Base-by-base conservation (phyloP, 176 grass and related monocot species). In the Panicum miliaceum region DNA sequence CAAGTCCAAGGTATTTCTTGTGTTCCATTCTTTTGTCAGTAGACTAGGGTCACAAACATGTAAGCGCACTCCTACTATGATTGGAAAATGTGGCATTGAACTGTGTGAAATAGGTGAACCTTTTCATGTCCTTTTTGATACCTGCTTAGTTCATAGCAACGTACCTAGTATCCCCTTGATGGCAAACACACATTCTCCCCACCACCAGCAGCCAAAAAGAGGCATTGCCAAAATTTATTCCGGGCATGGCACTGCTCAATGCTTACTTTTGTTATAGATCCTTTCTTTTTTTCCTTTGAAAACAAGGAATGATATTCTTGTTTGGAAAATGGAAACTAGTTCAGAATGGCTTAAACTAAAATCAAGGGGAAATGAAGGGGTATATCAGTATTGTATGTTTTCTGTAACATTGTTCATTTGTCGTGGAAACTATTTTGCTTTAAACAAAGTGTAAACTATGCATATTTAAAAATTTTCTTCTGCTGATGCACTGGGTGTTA, bases 1-100 rank as follows among this genome's bases (percentile, higher is more conserved):
- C 61, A 99, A 92, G 85, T 94, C 93, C 57, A 94, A 99, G 93
- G 93, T 96, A 87, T 85, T 68, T 71, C 12, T 27, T 47, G 41
- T 80, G 8, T 78, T 78, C 83, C 37, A 46, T 77, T 23, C 38
- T 7, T 27, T 18, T 69, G 43, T 52, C 47, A 58, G 15, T 56
- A 35, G 22, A 65, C 15, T 78, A 79, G 22, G 1, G 29, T 8
- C 12, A 75, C 47, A 16, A 75, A 50, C 41, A 65, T 61, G 15
- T 42, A 37, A 15, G 40, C 29, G 40, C 29, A 57, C 34, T 22
- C 35, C 40, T 9, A 35, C 34, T 70, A 51, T 11, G 12, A 34
- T 32, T 12, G 15, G 22, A 40, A 54, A 63, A 41, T 71, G n/a
- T 36, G 20, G 5, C 58, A 38, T 20, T 65, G 7, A 27, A 68